These are phyloP conservation scores for Dimocarpus longan DNA, from an alignment of 345 rosid species.

Conservation along the genomic window DNA sequence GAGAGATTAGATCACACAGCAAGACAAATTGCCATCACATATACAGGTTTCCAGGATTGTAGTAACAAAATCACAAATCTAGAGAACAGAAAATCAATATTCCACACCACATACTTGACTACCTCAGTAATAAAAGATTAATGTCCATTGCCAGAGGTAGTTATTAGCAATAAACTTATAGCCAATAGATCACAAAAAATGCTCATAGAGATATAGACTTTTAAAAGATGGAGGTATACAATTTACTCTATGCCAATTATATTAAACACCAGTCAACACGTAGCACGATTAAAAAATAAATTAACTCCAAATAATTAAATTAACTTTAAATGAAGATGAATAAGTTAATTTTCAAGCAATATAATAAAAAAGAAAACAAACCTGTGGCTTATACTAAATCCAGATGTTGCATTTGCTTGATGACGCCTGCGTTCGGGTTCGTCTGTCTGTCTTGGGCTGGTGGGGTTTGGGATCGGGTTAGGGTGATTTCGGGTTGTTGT, in stretches of 20 bases:
- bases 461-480: too few relatives aligned
- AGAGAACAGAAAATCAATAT: background rate
- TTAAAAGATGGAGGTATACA: background rate
- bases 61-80: background rate
- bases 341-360: background rate
- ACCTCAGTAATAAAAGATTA: background rate
- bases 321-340: background rate
- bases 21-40: background rate
- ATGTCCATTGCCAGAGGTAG: background rate
- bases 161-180: background rate
- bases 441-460: too few relatives aligned
- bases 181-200: background rate
- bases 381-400: too few relatives aligned
- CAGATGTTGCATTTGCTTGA: too few relatives aligned
- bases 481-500: too few relatives aligned
- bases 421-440: too few relatives aligned
- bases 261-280: background rate
- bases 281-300: background rate
- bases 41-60: background rate
- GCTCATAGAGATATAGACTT: background rate
- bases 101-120: background rate
- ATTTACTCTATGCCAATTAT: too few relatives aligned
- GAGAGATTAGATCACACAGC: background rate
- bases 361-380: conserved; percentile 30
- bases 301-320: too few relatives aligned